Evolutionary conservation across 2,329 filamentous ascomycete species (phyloP), one percentile per base, ranked within the genome.

Genomic region (Fusarium verrucosum): DNA sequence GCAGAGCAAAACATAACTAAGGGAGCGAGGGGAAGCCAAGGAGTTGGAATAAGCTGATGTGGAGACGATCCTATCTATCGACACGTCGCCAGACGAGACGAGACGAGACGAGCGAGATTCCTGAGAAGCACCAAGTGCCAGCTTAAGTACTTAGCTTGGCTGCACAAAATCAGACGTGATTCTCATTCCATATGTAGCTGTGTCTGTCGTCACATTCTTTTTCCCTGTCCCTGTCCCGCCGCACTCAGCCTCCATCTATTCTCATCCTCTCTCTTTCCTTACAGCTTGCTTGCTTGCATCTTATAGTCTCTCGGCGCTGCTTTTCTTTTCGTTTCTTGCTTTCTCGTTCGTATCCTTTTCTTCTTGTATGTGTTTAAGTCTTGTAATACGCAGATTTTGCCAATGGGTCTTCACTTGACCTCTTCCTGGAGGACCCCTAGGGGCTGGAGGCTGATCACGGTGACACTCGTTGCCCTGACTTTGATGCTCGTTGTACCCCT

Each of bases 401-500:
- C 60, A 50, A 72, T 72, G 70, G 65, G 65, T 50, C 47, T 70
- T 43, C 62, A 69, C 42, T 47, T 72, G 11, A 58, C 61, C 59
- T 70, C 70, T 64, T 53, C 67, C 23, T 72, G 69, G 70, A 68
- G 70, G 53, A 66, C 64, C 17, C 71, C 65, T 46, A 72, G 74
- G 50, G 66, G 70, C 56, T 71, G 71, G 66, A 72, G 68, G 67
- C 60, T 72, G 25, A 61, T 70, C 23, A 40, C 72, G 17, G 66
- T 74, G 40, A 67, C 72, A 45, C 49, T 73, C 42, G 38, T 71
- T n/a, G 65, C 56, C 54, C 61, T 74, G 56, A 70, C 69, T 20
- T 52, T 74, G 46, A 58, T 75, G 41, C 65, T 76, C 46, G 61
- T 69, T 41, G 57, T 75, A 47, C 72, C 74, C 58, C 72, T 76